Evolutionary conservation across 108 stramenopile species (phyloP).

Genomic region (Cylindrotheca fusiformis): DNA sequence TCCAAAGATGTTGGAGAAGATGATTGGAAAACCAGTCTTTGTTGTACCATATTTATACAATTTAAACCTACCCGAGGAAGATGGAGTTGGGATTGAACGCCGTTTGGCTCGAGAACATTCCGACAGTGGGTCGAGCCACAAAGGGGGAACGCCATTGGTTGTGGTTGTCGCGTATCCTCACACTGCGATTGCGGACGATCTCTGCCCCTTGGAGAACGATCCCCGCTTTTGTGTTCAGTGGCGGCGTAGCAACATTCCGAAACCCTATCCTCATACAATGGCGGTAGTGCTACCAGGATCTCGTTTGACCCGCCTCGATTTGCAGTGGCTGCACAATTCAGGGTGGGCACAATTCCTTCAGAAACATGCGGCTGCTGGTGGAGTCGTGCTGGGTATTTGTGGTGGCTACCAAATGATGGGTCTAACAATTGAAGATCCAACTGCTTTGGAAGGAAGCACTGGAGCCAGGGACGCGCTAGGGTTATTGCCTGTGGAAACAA

Average conservation of each 20-base stretch:
- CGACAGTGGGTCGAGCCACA: background rate
- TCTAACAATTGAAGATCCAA: conserved; percentile 21
- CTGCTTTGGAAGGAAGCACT: conserved; percentile 14
- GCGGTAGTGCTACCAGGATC: conserved; percentile 37
- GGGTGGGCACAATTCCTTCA: conserved; percentile 33
- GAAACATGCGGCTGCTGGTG: conserved; percentile 25
- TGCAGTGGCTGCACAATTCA: conserved; percentile 40
- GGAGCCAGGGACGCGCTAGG: conserved; percentile 16
- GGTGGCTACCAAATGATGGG: conserved; percentile 44
- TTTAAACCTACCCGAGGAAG: conserved; percentile 26
- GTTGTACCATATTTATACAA: conserved; percentile 26
- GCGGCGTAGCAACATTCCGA: conserved; percentile 25
- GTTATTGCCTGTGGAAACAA: conserved; percentile 25
- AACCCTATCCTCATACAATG: conserved; percentile 27
- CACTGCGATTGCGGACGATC: conserved; percentile 28
- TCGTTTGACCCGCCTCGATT: conserved; percentile 28
- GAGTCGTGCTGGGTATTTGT: conserved; percentile 32
- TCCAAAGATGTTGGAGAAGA: conserved; percentile 28
- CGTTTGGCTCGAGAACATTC: conserved; percentile 19
- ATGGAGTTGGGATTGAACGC: conserved; percentile 29
- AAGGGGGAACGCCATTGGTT: conserved; percentile 20
- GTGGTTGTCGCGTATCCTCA: conserved; percentile 40
- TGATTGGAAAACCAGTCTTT: conserved; percentile 40
- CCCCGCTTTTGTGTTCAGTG: conserved; percentile 26
- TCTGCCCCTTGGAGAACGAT: conserved; percentile 31